A percentile compares a stretch with the other conserved stretches of the same genome.
Conservation (phyloP, 805 yeast genomes). For the Huiozyma sinensis region DNA sequence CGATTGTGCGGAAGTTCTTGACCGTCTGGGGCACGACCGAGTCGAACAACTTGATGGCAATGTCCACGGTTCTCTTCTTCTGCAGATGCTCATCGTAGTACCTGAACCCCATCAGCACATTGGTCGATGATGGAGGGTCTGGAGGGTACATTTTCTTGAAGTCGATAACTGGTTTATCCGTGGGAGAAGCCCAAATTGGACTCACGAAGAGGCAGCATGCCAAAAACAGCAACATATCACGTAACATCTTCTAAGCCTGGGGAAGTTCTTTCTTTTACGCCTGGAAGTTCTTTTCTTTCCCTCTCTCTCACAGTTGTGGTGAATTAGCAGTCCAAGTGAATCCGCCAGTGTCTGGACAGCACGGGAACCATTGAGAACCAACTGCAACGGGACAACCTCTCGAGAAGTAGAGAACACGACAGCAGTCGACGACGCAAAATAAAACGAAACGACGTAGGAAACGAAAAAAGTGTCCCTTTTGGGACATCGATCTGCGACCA, state of each 20-base stretch:
- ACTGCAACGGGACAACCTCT: too few relatives aligned
- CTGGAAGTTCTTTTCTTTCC: too few relatives aligned
- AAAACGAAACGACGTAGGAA: too few relatives aligned
- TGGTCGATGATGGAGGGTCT: conserved; percentile 27
- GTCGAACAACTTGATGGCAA: conserved; percentile 57
- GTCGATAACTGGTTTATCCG: not conserved
- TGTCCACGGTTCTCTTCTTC: conserved; percentile 12
- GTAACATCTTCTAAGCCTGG: not conserved
- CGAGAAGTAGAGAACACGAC: too few relatives aligned
- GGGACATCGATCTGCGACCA: not conserved
- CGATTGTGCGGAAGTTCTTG: conserved; percentile 43
- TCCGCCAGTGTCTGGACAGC: too few relatives aligned
- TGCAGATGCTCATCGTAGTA: conserved; percentile 13
- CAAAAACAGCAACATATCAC: not conserved
- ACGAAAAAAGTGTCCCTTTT: conserved; percentile 3
- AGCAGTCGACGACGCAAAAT: too few relatives aligned
- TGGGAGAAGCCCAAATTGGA: not conserved
- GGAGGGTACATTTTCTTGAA: conserved; percentile 17
- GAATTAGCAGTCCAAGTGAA: too few relatives aligned
- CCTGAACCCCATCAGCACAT: conserved; percentile 18
- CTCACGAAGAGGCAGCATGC: not conserved
- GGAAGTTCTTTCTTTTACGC: not conserved
- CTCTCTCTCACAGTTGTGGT: too few relatives aligned
- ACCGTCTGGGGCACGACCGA: conserved; percentile 54
- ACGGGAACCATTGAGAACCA: too few relatives aligned